Evolutionary conservation across 2,329 filamentous ascomycete species (phyloP), one percentile per base, ranked within the genome.

Genomic region (Epichloe amarillans): DNA sequence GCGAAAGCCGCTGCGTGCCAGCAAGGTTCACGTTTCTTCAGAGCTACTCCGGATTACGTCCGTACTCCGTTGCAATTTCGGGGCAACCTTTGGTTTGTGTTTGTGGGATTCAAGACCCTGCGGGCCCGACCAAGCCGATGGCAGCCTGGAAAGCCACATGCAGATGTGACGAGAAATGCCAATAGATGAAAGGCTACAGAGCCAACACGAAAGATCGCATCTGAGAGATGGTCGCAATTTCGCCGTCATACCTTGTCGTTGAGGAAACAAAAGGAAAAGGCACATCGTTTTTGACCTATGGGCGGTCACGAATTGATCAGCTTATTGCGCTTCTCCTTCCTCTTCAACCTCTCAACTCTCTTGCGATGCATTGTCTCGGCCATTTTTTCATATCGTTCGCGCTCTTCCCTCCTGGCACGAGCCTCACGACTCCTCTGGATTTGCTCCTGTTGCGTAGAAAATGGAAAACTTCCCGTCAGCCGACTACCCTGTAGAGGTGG

Each of bases 361-460:
- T 95, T 97, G 69, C 80, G 82, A 72, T 97, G 91, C 93, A 98
- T 97, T 74, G 93, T 97, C 72, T 89, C 88, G 19, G 89, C 91
- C 80, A 98, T 80, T 74, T 90, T 88, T 67, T 89, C 88, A 65
- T 91, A 97, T 58, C 91, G 77, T 62, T 90, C 88, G 69, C 86
- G 89, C 74, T 97, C 93, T 61, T 88, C 90, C 76, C 96, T 97
- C 49, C 84, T 86, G 19, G 82, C 84, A 58, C 88, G 80, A 69
- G 85, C 90, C 56, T 95, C 88, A 62, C 86, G 90, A 64, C 97
- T 86, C 11, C 77, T 77, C 62, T 90, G 79, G 50, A 93, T 81
- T 58, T 83, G 82, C 63, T 79, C 76, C 87, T 95, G 5, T 21
- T 17, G 19, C 8, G 46, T 62, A 50, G 35, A n/a, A 14, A 39